Base-by-base conservation (phyloP, 202 grass and related monocot species). In the Bolboschoenoplectus hybrid region DNA sequence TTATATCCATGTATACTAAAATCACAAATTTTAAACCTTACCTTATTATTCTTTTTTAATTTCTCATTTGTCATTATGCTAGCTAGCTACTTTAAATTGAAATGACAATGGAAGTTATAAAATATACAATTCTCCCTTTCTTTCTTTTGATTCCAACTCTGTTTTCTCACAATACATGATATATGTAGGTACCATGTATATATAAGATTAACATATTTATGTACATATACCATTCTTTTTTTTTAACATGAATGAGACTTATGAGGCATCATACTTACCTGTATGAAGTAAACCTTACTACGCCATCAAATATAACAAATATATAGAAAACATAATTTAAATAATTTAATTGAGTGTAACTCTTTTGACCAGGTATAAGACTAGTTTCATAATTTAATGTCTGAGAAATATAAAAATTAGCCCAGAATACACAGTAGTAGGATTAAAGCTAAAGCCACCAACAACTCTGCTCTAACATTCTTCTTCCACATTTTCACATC, bases 401-500 rank as follows among this genome's bases (percentile, higher is more conserved):
- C 1, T 58, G 75, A 58, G 52, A 60, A 41, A 58, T 17, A 3
- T 58, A 58, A 79, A 53, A 2, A 79, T 46, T 4, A 58, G 57
- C 19, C 49, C 52, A 1, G 2, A 6, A 69, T 63, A 70, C 45
- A 69, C 45, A 69, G 36, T 58, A 58, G 52, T 60, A 79, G 7
- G 53, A 79, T 35, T 79, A 60, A 79, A 79, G 75, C 52, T 58
- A 79, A 79, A 79, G 74, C 35, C 52, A 79, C 39, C 19, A 84
- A 70, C 67, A 55, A 84, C 52, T 71, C 81, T 53, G 49, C 34
- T 55, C 49, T 45, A 38, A 40, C 41, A 45, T 72, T 74, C 46
- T 50, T 74, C 19, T 50, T 74, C 19, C 36, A 38, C 74, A 77
- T 39, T 77, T 55, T 55, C 26, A 55, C 47, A 76, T 51, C 46